Evolutionary conservation across 2,329 filamentous ascomycete species (phyloP), one percentile per base, ranked within the genome.

Genomic region (Calonectria montana): DNA sequence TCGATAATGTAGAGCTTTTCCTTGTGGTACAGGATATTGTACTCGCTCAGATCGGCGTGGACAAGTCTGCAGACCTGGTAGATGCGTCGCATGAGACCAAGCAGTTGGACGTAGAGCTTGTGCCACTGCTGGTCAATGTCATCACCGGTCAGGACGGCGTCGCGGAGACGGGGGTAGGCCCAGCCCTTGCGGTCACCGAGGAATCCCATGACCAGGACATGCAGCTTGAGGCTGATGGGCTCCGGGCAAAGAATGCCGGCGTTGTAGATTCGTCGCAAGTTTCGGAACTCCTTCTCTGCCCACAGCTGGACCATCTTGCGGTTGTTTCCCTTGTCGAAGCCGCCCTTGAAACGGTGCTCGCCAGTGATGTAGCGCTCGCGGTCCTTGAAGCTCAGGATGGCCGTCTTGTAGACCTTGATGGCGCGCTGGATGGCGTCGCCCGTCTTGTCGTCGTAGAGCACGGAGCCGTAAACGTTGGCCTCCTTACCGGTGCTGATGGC

Each of bases 341-440:
- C 96, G 73, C 92, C 89, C 77, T 94, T 91, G 87, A 99, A 99
- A 27, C 97, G 90, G 84, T 96, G 95, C 84, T 99, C 97, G 76
- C 97, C 97, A 1, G 93, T 94, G 74, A 99, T 97, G 84, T 99
- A 99, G 80, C 95, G 93, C 84, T 98, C 96, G 70, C 97, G 91
- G 84, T 99, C 97, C 86, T 98, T 98, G 91, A 99, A 99, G 27
- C 97, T 95, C 37, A 99, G 87, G 75, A 99, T 99, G 67, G 94
- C 94, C 9, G 97, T 99, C 89, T 99, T 99, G 91, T 99, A 99
- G 63, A 99, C 94, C 86, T 99, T 99, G 87, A 98, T 95, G 15
- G 97, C 97, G 61, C 95, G 91, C 80, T 98, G 94, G 0, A 92
- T 84, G 1, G 90, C 85, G 23, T 88, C 85, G 45, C 87, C 87